Percentiles rank a stretch among this genome's conserved stretches.
phyloP scores from a whole-genome alignment of 352 stramenopile genomes.

The Phytophthora podocarpi region DNA sequence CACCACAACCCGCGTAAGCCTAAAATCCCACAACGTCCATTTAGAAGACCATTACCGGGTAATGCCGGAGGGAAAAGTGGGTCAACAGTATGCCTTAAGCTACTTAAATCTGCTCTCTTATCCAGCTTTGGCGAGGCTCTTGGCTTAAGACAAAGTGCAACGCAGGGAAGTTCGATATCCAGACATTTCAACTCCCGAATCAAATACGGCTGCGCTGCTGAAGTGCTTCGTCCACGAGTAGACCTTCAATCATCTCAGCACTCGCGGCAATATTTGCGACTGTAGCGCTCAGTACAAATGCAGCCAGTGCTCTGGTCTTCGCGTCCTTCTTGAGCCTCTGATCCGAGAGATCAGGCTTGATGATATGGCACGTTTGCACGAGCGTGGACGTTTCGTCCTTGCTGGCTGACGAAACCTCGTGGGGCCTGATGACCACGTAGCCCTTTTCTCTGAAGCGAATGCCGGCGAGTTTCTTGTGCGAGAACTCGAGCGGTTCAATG shows the following conservation, averaged over 20 bases:
- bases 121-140: no score
- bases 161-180: no score
- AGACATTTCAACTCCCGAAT: no score
- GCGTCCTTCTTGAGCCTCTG: conserved; percentile 30
- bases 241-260: conserved; percentile 56
- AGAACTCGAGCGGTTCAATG: conserved; percentile 69
- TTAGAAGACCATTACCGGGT: no score
- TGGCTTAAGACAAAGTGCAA: no score
- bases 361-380: conserved; percentile 58
- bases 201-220: conserved; percentile 23
- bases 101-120: no score
- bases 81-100: no score
- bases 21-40: no score
- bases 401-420: conserved; percentile 11
- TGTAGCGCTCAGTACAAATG: conserved; percentile 48
- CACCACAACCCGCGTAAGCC: no score
- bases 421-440: conserved; percentile 61
- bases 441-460: conserved; percentile 56
- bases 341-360: conserved; percentile 52
- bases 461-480: conserved; percentile 39
- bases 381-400: conserved; percentile 35
- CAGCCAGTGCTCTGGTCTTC: conserved; percentile 42
- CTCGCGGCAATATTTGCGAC: conserved; percentile 42
- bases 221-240: conserved; percentile 34
- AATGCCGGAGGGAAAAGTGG: no score